Conservation (phyloP, 2,329 filamentous ascomycete species). For the Cyphellophora europaea region DNA sequence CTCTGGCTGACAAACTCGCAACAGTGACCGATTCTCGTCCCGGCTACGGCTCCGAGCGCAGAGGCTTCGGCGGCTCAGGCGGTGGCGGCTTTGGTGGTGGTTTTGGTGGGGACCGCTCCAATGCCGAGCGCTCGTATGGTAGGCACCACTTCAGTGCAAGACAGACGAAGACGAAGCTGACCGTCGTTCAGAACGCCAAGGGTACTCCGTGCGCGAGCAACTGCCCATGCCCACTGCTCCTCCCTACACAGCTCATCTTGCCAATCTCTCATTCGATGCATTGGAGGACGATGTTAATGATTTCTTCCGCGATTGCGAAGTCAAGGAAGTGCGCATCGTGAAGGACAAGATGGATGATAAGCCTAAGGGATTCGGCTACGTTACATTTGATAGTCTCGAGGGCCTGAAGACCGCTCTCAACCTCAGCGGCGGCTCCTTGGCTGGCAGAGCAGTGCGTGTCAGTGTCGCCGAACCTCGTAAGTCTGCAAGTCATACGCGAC, state of each 20-base stretch:
- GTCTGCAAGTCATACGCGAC: constrained; percentile 27
- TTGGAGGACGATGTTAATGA: constrained; percentile 72
- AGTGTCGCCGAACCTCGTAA: constrained; percentile 96
- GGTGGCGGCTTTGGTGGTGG: constrained; percentile 25
- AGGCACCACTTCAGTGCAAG: not conserved
- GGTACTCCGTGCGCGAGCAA: constrained; percentile 59
- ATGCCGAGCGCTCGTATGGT: not conserved
- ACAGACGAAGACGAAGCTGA: constrained; percentile 1
- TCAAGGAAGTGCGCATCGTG: constrained; percentile 88
- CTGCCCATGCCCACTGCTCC: constrained; percentile 84
- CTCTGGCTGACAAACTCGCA: not conserved
- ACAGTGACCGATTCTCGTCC: constrained; percentile 31
- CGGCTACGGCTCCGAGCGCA: constrained; percentile 40
- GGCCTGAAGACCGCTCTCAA: constrained; percentile 85
- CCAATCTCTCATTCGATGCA: constrained; percentile 93
- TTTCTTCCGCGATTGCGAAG: constrained; percentile 76
- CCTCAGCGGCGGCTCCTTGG: constrained; percentile 71
- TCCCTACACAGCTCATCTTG: constrained; percentile 89
- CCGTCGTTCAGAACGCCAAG: constrained; percentile 20
- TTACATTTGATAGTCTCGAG: constrained; percentile 81
- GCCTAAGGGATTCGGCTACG: constrained; percentile 97
- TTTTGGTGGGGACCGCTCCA: constrained; percentile 22
- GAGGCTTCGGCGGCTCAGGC: constrained; percentile 32
- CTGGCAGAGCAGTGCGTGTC: constrained; percentile 82
- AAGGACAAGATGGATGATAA: constrained; percentile 90